Evolutionary conservation across 2,329 filamentous ascomycete genomes (phyloP), one percentile per base, ranked within the genome.

Genomic region (Lizonia empirigonia): DNA sequence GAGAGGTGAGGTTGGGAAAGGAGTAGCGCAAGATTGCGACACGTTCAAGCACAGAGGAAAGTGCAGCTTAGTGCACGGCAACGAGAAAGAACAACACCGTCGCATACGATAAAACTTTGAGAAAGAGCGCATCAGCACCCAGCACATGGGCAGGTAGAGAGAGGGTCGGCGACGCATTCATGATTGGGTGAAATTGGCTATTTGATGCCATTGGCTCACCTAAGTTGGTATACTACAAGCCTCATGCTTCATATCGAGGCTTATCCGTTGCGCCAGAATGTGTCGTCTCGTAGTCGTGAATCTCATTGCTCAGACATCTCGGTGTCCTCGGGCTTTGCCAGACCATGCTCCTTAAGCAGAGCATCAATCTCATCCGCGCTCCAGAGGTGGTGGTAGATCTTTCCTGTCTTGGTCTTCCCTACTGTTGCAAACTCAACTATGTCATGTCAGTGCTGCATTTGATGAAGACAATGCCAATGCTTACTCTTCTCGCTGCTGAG

Each of bases 371-470:
- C 94, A 62, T 99, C 93, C 35, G 92, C 93, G 67, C 86, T 89
- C 94, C 94, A 99, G 57, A 99, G 83, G 73, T 96, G 90, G 78
- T 99, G 94, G 80, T 97, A 99, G 76, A 99, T 93, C 80, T 93
- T 94, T 69, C 94, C 94, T 62, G 92, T 86, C 77, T 91, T 88
- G 63, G 92, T 97, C 80, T 92, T 91, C 65, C 94, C 95, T 55
- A 99, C 93, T 24, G 95, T 99, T 63, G 94, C 95, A 71, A 99
- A 99, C 73, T 99, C 94, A 72, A 99, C 92, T 97, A 64, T 22
- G 12, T 32, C 13, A 49, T 49, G 62, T 71, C 63, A 72, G 64
- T 19, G 19, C 7, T 48, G 44, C 39, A 7, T 32, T n/a, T 7
- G 62, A 41, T 18, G 19, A 10, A 33, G 29, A 23, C 15, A 10